Evolutionary conservation across 140 eudicot genomes (phyloP).

Genomic region (Anethum foeniculum): DNA sequence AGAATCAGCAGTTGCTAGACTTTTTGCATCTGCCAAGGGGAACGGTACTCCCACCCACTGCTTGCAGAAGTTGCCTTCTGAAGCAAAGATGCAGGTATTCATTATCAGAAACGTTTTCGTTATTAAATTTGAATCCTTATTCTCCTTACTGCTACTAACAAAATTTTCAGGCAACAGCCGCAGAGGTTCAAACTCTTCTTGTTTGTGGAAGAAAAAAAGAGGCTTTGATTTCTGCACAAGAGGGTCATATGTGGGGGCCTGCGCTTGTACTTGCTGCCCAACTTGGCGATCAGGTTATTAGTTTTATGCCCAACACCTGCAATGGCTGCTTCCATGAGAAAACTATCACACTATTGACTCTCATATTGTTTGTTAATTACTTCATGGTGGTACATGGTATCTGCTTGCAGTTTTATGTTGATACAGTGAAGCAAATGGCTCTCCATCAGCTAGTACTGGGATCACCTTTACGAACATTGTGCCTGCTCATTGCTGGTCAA

Average conservation of each 20-base stretch:
- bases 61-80: constrained; percentile 75
- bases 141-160: constrained; percentile 10
- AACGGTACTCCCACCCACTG: constrained; percentile 42
- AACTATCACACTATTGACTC: background rate
- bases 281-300: constrained; percentile 84
- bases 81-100: constrained; percentile 65
- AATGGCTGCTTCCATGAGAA: background rate
- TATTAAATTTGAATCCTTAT: background rate
- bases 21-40: constrained; percentile 73
- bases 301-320: background rate
- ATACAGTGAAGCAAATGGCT: constrained; percentile 89
- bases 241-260: constrained; percentile 88
- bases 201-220: constrained; percentile 83
- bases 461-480: constrained; percentile 90
- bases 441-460: constrained; percentile 75
- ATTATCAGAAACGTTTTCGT: background rate
- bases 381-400: background rate
- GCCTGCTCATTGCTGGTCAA: constrained; percentile 87
- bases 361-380: background rate
- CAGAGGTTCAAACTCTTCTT: constrained; percentile 85
- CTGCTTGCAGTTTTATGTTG: constrained; percentile 72
- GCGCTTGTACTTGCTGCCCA: constrained; percentile 91
- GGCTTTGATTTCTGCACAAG: constrained; percentile 79
- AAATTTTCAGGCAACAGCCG: constrained; percentile 54
- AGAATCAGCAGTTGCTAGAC: constrained; percentile 76